phyloP scores from a whole-genome alignment of 192 early-diverging fungal species.

The Kickxella alabastrina region DNA sequence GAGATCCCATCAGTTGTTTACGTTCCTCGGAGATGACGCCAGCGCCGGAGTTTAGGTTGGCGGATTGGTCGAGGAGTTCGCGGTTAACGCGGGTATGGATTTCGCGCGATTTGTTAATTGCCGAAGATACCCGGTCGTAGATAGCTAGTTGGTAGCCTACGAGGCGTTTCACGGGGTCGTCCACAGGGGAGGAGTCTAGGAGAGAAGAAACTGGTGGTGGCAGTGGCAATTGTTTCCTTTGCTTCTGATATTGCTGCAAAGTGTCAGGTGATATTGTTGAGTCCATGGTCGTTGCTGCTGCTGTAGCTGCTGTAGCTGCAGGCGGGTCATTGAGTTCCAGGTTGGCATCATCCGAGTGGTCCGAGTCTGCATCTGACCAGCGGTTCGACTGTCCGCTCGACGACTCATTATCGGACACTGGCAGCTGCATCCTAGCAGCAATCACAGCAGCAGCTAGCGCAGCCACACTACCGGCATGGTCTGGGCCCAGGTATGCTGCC shows the following conservation, averaged over 20 bases:
- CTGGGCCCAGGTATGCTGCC: neutral
- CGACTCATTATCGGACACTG: conserved; percentile 5
- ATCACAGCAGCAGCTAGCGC: neutral
- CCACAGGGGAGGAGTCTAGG: conserved; percentile 42
- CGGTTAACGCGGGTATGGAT: conserved; percentile 61
- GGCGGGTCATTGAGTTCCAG: too few relatives aligned
- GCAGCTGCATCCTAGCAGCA: neutral
- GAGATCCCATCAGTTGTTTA: conserved; percentile 54
- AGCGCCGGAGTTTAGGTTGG: conserved; percentile 70
- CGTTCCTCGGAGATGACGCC: conserved; percentile 60
- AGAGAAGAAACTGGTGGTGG: conserved; percentile 24
- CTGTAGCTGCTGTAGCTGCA: too few relatives aligned
- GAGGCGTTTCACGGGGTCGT: conserved; percentile 48
- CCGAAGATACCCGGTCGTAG: conserved; percentile 56
- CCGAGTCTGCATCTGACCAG: conserved; percentile 10
- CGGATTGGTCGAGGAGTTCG: conserved; percentile 60
- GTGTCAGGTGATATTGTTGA: too few relatives aligned
- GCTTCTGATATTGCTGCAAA: too few relatives aligned
- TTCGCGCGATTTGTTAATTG: conserved; percentile 58
- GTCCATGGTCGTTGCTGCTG: too few relatives aligned
- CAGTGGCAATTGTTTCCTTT: neutral
- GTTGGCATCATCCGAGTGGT: neutral
- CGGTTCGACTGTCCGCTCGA: conserved; percentile 4
- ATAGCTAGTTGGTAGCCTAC: conserved; percentile 59
- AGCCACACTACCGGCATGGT: neutral